These are phyloP conservation scores for Ganoderma meredithae DNA, from an alignment of 1,284 basidiomycete genomes.

Conservation along the genomic window DNA sequence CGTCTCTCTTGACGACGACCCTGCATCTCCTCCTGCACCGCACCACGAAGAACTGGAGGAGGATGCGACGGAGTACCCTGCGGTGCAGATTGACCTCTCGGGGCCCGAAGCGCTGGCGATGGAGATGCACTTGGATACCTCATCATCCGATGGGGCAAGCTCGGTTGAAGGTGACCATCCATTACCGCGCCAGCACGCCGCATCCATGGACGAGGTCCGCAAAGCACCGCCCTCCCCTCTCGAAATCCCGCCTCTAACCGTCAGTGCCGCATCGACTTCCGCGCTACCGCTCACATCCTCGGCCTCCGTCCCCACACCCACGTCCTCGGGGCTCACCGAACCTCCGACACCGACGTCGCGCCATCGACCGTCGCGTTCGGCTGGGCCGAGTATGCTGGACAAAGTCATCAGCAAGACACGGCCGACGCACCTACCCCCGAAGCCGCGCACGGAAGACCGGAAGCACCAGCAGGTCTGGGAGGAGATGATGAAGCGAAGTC, in stretches of 20 bases:
- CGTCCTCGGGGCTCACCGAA: conserved; percentile 24
- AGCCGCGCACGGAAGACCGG: conserved; percentile 79
- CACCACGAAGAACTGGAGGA: conserved; percentile 28
- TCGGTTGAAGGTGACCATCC: conserved; percentile 11
- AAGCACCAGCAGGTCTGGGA: conserved; percentile 92
- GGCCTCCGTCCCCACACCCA: conserved; percentile 34
- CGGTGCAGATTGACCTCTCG: conserved; percentile 56
- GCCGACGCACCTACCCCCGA: conserved; percentile 87
- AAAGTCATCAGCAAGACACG: conserved; percentile 82
- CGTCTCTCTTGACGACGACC: conserved; percentile 46
- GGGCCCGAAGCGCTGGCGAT: conserved; percentile 40
- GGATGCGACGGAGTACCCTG: conserved; percentile 44
- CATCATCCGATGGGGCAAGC: conserved; percentile 4
- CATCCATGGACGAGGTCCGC: conserved; percentile 24
- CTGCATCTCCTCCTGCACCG: conserved; percentile 27
- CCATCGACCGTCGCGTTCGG: conserved; percentile 59
- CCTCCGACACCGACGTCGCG: conserved; percentile 31
- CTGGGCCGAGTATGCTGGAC: conserved; percentile 73
- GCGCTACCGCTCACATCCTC: conserved; percentile 35
- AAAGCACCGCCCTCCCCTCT: conserved; percentile 26
- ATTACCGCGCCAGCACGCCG: conserved; percentile 25
- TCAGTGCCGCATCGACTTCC: conserved; percentile 37
- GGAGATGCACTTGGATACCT: conserved; percentile 31
- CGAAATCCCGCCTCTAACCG: conserved; percentile 24
- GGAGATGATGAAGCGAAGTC: conserved; percentile 88